A percentile compares a stretch with the other conserved stretches of the same genome.
Conservation (phyloP, 164 flowering plant genomes). For the Aristolochia californica region DNA sequence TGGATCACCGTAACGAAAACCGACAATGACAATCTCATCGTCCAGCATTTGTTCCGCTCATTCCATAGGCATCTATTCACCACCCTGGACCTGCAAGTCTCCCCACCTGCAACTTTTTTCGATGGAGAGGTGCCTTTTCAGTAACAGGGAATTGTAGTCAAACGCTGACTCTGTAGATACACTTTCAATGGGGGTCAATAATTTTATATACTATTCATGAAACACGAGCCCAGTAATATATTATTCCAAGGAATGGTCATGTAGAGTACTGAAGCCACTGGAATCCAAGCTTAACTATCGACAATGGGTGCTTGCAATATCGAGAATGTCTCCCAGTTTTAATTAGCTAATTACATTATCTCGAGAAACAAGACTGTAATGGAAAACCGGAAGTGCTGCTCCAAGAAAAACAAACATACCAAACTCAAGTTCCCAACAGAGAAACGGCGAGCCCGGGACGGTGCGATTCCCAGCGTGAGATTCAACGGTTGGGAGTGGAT, state of each 20-base stretch:
- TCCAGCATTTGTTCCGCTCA: too few relatives aligned
- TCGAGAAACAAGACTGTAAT: not conserved
- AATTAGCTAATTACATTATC: not conserved
- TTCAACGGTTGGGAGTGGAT: constrained; percentile 1
- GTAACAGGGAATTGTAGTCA: too few relatives aligned
- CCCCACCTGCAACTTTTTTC: too few relatives aligned
- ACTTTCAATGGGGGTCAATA: too few relatives aligned
- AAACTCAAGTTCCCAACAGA: constrained; percentile 9
- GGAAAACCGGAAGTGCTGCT: constrained; percentile 3
- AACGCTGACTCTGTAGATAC: too few relatives aligned
- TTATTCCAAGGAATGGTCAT: constrained; percentile 1
- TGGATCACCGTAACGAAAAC: too few relatives aligned
- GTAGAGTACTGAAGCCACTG: constrained; percentile 1
- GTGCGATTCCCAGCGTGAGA: constrained; percentile 3
- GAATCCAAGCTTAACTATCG: constrained; percentile 9
- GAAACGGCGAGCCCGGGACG: constrained; percentile 2
- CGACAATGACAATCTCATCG: too few relatives aligned
- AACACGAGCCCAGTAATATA: not conserved
- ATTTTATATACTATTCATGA: too few relatives aligned
- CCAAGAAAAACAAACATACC: constrained; percentile 11
- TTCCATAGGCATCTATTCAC: too few relatives aligned
- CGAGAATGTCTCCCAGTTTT: constrained; percentile 19
- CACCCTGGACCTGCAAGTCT: too few relatives aligned
- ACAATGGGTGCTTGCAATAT: constrained; percentile 12
- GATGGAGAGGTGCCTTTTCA: too few relatives aligned